phyloP scores from a whole-genome alignment of 225 moss, liverwort and hornwort genomes.

The Physcomitrellopsis africana region DNA sequence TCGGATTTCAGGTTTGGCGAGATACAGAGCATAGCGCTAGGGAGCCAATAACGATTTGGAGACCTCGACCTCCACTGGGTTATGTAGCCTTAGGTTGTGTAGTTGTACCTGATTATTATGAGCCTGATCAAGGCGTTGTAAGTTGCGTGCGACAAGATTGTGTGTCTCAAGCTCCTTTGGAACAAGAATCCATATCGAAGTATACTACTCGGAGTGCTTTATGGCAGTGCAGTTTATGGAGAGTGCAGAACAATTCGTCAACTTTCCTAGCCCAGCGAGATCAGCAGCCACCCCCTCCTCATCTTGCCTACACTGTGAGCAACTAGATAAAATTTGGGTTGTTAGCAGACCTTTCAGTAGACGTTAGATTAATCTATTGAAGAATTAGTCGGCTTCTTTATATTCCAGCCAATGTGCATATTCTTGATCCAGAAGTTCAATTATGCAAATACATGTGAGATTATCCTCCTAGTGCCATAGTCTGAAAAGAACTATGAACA shows the following conservation, averaged over 20 bases:
- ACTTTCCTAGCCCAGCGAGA: slow-evolving; percentile 90
- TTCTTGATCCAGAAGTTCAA: no score
- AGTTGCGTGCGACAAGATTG: slow-evolving; percentile 77
- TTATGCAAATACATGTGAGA: no score
- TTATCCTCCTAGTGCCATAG: no score
- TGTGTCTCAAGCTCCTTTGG: slow-evolving; percentile 73
- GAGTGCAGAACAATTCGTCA: slow-evolving; percentile 80
- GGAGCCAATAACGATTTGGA: slow-evolving; percentile 92
- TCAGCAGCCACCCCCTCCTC: slow-evolving; percentile 75
- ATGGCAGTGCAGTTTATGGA: slow-evolving; percentile 95
- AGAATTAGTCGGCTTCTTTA: no score
- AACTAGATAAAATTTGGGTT: slow-evolving; percentile 22
- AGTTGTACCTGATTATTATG: slow-evolving; percentile 86
- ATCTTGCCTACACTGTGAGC: slow-evolving; percentile 75
- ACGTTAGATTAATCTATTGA: background rate
- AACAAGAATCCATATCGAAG: slow-evolving; percentile 73
- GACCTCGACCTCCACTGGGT: slow-evolving; percentile 76
- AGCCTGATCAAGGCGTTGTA: slow-evolving; percentile 71
- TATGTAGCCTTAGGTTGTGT: slow-evolving; percentile 84
- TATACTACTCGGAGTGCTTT: slow-evolving; percentile 70
- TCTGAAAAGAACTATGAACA: no score
- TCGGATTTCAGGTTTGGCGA: slow-evolving; percentile 74
- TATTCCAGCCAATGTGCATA: no score
- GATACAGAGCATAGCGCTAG: slow-evolving; percentile 74
- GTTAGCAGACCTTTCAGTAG: background rate